phyloP scores from a whole-genome alignment of 2,329 filamentous ascomycete genomes.

The Calycina marina region DNA sequence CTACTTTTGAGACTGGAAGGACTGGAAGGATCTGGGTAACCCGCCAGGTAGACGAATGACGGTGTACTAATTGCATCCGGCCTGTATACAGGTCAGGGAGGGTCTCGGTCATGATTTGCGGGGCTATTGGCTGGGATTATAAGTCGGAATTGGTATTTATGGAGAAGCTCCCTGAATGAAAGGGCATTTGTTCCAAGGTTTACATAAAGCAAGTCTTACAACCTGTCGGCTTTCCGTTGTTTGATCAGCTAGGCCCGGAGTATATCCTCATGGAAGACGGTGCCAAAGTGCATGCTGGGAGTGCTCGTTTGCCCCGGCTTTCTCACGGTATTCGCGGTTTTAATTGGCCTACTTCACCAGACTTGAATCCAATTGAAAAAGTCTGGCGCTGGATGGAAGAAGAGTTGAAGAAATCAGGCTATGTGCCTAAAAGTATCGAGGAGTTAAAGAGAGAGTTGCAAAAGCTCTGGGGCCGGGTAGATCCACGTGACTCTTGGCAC shows the following conservation, averaged over 20 bases:
- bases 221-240: conserved; percentile 1
- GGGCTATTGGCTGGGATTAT: conserved; percentile 4
- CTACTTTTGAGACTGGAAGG: conserved; percentile 4
- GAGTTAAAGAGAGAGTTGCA: neutral
- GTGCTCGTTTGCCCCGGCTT: too few relatives aligned
- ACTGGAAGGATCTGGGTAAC: conserved; percentile 3
- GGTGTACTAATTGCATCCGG: conserved; percentile 2
- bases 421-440: neutral
- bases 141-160: conserved; percentile 3
- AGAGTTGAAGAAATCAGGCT: neutral
- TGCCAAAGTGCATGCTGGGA: too few relatives aligned
- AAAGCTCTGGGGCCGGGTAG: neutral
- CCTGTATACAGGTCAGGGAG: conserved; percentile 3
- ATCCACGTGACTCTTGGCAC: too few relatives aligned
- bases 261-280: conserved; percentile 7
- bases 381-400: neutral
- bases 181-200: conserved; percentile 1
- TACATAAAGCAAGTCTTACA: conserved; percentile 3
- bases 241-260: neutral
- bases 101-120: conserved; percentile 4
- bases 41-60: conserved; percentile 1
- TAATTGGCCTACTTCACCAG: neutral
- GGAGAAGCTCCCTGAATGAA: conserved; percentile 1
- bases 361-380: neutral
- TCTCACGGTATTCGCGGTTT: too few relatives aligned